These are phyloP conservation scores for Termitomyces sp. DNA, from an alignment of 768 basidiomycete species.

Conservation along the genomic window DNA sequence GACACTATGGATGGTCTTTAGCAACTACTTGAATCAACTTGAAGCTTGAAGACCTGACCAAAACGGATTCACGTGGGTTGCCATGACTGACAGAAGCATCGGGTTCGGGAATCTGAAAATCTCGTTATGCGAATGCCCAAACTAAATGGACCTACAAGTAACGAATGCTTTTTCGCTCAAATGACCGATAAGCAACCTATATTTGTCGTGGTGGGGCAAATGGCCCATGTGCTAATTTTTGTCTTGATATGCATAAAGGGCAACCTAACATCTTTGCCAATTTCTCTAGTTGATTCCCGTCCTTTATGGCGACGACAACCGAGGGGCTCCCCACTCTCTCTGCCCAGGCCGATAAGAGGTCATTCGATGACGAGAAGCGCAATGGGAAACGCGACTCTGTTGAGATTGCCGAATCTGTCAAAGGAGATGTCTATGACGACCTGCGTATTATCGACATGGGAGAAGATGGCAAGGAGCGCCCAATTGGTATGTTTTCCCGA, in stretches of 20 bases:
- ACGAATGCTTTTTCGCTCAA: not conserved
- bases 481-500: constrained; percentile 33
- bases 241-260: not conserved
- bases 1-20: not conserved
- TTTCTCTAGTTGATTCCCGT: not conserved
- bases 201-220: not conserved
- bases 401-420: constrained; percentile 5
- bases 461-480: constrained; percentile 44
- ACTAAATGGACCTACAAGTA: not conserved
- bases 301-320: not conserved
- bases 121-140: not conserved
- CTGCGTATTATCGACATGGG: constrained; percentile 37
- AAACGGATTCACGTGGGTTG: not conserved
- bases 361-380: not conserved
- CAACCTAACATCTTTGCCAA: not conserved
- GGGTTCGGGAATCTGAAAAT: not conserved
- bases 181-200: not conserved
- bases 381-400: constrained; percentile 14
- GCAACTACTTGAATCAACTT: no score
- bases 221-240: not conserved
- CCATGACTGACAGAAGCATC: not conserved
- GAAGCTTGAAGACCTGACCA: not conserved
- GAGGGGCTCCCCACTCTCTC: not conserved
- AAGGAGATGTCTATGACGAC: constrained; percentile 17
- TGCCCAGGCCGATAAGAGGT: not conserved